Evolutionary conservation across 1,284 basidiomycete species (phyloP), one percentile per base, ranked within the genome.

Genomic region (Mycosarcoma maydis): DNA sequence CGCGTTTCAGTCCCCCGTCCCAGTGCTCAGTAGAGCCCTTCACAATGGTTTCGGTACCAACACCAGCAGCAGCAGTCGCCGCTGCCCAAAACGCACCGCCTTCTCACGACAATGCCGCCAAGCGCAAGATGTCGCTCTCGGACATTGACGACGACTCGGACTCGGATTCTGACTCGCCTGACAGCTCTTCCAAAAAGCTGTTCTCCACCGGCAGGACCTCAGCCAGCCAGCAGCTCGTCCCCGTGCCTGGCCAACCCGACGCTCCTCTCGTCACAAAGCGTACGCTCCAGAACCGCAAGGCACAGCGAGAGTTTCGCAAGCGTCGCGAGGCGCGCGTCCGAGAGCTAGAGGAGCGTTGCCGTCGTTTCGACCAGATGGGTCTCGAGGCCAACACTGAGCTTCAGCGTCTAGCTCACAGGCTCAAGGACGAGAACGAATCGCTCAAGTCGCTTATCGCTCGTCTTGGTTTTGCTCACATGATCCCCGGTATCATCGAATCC

Each of bases 391-490:
- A 78, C 54, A 36, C 59, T 13, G 75, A 76, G 50, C 65, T 78
- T 19, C 76, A 78, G 51, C 70, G 59, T 33, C 60, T 75, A 1
- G 74, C 76, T 23, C 53, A 58, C 33, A 52, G 62, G 8, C 70
- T 77, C 49, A 78, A 77, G 46, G 75, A 78, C 17, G 76, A 78
- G 57, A 78, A 78, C 62, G 76, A 78, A 37, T 75, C 75, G 19
- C 56, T 78, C 40, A 68, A 71, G 44, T 64, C 57, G 40, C 70
- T 77, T 30, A 42, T 78, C 20, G 61, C 72, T 45, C 73, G 73
- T 41, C 67, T 78, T 14, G 75, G 76, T 20, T 75, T 68, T 38
- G 76, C 64, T 17, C 65, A 73, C 49, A 73, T 73, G 62, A 73
- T 77, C 22, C 54, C 60, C 6, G 36, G 46, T 22, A 55, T 71